Base-by-base conservation (phyloP, 2,329 filamentous ascomycete species). In the Pseudofabraea citricarpa region DNA sequence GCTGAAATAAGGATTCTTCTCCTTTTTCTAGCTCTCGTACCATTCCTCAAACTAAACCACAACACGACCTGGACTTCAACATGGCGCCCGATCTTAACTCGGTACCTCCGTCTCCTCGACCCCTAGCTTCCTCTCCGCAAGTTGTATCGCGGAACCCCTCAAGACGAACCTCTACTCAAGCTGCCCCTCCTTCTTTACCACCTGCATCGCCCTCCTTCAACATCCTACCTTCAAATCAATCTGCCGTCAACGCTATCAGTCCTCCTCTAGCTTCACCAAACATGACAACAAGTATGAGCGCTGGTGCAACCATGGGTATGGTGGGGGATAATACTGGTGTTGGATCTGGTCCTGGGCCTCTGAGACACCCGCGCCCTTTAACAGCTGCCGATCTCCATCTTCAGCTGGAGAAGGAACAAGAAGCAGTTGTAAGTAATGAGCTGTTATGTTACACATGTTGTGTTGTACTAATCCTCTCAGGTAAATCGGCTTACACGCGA, bases 401-500 rank as follows among this genome's bases (percentile, higher is more conserved):
- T 47, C 81, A 95, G 68, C 74, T 96, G 20, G 91, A 97, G 66
- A 93, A 94, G 65, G 91, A 97, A 62, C 90, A 97, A 57, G 91
- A 97, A 65, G 87, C 90, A 26, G 85, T 96, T 57, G 90, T 93
- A 74, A 51, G 81, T 69, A 26, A 8, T 22, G 3, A 22, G 9
- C 27, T 9, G 21, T 41, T 31, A 20, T n/a, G 21, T 26, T 19
- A 16, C 6, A 10, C 21, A 40, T 23, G 37, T 15, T 16, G 41
- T 23, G 37, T 15, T 16, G 32, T 26, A 43, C 7, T 24, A 22
- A 29, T 33, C 10, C 9, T 10, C 12, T 33, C 59, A 91, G 88
- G 87, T 96, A 48, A 97, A 97, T 68, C 88, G 91, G 24, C 75
- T 97, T 23, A 95, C 88, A 1, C 85, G 91, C 45, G 91, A 97